A percentile compares a stretch with the other conserved stretches of the same genome.
Conservation (phyloP, 169 alveolate species). For the Plasmodium vinckei region DNA sequence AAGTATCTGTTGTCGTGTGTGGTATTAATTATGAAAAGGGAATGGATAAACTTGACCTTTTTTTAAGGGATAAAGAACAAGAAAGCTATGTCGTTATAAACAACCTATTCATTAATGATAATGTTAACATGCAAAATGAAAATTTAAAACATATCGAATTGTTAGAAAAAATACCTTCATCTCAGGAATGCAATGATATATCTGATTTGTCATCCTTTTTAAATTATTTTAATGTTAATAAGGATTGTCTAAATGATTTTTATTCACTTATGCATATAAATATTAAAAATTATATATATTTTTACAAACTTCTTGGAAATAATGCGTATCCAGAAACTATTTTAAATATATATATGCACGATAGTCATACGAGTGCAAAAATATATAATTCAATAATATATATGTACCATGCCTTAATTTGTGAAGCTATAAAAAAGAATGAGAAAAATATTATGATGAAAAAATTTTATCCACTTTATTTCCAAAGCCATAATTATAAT, state of each 20-base stretch:
- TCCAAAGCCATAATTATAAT: slow-evolving; percentile 44
- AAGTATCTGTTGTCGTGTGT: slow-evolving; percentile 60
- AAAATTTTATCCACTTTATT: slow-evolving; percentile 55
- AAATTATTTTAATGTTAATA: slow-evolving; percentile 40
- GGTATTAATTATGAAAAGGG: slow-evolving; percentile 64
- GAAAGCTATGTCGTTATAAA: slow-evolving; percentile 40
- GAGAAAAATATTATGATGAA: slow-evolving; percentile 54
- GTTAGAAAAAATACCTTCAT: slow-evolving; percentile 24
- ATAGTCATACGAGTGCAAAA: slow-evolving; percentile 34
- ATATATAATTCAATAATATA: slow-evolving; percentile 67
- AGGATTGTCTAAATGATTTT: slow-evolving; percentile 48
- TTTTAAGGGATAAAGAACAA: slow-evolving; percentile 52
- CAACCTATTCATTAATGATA: slow-evolving; percentile 62
- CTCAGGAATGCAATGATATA: slow-evolving; percentile 22
- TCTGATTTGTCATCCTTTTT: slow-evolving; percentile 24
- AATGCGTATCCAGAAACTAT: slow-evolving; percentile 28
- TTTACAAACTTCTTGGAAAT: slow-evolving; percentile 71
- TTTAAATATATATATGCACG: slow-evolving; percentile 55
- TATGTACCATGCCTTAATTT: slow-evolving; percentile 49
- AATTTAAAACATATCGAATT: slow-evolving; percentile 36
- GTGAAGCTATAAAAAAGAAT: slow-evolving; percentile 67
- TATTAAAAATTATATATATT: slow-evolving; percentile 56
- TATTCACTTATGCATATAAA: slow-evolving; percentile 68
- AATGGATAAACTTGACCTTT: slow-evolving; percentile 48
- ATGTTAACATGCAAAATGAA: slow-evolving; percentile 17